phyloP scores from a whole-genome alignment of 768 basidiomycete genomes.

The Aureoboletus auriporus region DNA sequence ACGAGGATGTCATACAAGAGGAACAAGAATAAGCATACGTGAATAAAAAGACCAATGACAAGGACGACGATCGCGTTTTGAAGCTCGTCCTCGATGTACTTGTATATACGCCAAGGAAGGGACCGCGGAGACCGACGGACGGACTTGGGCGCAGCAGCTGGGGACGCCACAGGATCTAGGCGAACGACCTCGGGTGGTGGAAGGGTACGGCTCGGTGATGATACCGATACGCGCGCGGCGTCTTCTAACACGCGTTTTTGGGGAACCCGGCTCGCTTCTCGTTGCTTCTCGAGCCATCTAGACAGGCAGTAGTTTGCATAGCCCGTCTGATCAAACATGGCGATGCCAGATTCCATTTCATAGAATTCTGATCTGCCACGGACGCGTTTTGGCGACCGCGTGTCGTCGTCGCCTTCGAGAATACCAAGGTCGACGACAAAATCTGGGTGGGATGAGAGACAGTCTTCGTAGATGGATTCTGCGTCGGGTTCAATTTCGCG shows the following conservation, averaged over 20 bases:
- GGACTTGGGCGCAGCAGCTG: neutral
- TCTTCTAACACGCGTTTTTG: slow-evolving; percentile 20
- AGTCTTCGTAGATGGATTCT: slow-evolving; percentile 28
- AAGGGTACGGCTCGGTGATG: slow-evolving; percentile 19
- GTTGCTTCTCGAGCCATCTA: slow-evolving; percentile 26
- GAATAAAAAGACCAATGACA: slow-evolving; percentile 22
- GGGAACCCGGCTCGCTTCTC: slow-evolving; percentile 13
- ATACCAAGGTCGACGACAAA: slow-evolving; percentile 16
- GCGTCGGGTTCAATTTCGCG: slow-evolving; percentile 9
- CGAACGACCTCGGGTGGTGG: neutral
- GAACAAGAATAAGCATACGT: slow-evolving; percentile 24
- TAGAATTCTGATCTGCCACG: slow-evolving; percentile 23
- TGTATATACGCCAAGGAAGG: slow-evolving; percentile 12
- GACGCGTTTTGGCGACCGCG: slow-evolving; percentile 3
- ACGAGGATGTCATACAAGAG: slow-evolving; percentile 28
- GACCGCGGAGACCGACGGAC: slow-evolving; percentile 6
- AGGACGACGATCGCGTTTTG: slow-evolving; percentile 26
- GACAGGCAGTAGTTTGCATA: slow-evolving; percentile 26
- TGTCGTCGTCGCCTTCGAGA: slow-evolving; percentile 14
- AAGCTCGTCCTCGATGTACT: slow-evolving; percentile 23
- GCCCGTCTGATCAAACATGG: slow-evolving; percentile 23
- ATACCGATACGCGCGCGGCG: slow-evolving; percentile 14
- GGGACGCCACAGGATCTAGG: neutral
- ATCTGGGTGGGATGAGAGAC: slow-evolving; percentile 17
- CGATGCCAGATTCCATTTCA: slow-evolving; percentile 25